A percentile compares a stretch with the other conserved stretches of the same genome.
Conservation (phyloP, 306 rosid genomes). For the Hippophae tibetana region DNA sequence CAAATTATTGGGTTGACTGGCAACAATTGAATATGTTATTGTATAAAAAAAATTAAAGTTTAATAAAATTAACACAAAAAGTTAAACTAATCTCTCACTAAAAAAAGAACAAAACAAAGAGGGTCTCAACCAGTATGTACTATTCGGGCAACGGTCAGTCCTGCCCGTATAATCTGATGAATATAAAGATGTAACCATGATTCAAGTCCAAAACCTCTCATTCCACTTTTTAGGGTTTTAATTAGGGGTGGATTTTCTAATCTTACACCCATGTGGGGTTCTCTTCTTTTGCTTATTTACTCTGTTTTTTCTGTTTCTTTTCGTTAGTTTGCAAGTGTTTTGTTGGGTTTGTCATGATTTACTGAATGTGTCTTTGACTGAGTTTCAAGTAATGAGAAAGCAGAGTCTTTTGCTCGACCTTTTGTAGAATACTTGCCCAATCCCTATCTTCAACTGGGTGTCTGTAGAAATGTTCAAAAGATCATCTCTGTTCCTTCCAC, state of each 20-base stretch:
- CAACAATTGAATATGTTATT: too few relatives aligned
- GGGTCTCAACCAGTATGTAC: neutral
- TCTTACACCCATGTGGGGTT: conserved; percentile 8
- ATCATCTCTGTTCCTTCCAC: conserved; percentile 11
- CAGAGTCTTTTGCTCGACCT: neutral
- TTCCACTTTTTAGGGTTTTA: conserved; percentile 14
- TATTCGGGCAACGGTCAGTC: conserved; percentile 32
- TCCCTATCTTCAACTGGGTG: neutral
- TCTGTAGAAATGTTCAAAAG: neutral
- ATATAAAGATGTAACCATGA: conserved; percentile 10
- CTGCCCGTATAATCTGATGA: conserved; percentile 29
- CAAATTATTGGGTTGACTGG: too few relatives aligned
- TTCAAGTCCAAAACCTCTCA: conserved; percentile 9
- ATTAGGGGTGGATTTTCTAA: conserved; percentile 16
- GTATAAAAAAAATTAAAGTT: neutral
- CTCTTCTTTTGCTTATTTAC: neutral
- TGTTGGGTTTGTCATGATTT: too few relatives aligned
- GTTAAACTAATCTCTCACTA: conserved; percentile 26
- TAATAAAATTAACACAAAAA: conserved; percentile 2
- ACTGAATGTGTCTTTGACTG: neutral
- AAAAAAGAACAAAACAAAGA: too few relatives aligned
- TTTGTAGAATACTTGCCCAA: neutral
- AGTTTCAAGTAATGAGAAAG: neutral
- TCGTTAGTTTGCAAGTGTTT: too few relatives aligned
- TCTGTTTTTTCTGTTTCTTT: neutral